phyloP scores from a whole-genome alignment of 2,329 filamentous ascomycete genomes.

The Teratosphaeria epicoccoides region DNA sequence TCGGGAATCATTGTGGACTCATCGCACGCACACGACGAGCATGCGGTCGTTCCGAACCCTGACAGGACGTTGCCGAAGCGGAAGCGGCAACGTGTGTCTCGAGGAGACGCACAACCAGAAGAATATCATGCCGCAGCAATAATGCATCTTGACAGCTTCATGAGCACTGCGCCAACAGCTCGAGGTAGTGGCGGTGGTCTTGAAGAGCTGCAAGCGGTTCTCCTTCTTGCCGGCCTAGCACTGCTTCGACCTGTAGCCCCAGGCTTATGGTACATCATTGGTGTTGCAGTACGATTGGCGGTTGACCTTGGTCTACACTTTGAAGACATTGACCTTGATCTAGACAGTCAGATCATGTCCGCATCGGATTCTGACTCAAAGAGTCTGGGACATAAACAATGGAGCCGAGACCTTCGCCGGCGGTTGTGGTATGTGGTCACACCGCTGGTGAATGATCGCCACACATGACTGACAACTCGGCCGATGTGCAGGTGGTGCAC shows the following conservation, averaged over 20 bases:
- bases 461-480: not conserved
- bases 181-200: constrained; percentile 75
- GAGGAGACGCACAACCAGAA: constrained; percentile 60
- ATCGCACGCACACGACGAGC: constrained; percentile 23
- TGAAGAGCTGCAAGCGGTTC: constrained; percentile 86
- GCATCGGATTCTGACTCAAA: not conserved
- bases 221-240: constrained; percentile 83
- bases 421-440: constrained; percentile 59
- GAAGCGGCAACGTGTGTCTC: constrained; percentile 42
- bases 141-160: constrained; percentile 76
- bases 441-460: not conserved
- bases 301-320: constrained; percentile 88
- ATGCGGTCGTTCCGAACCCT: constrained; percentile 22
- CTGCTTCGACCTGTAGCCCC: constrained; percentile 83
- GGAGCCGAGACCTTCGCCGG: constrained; percentile 73
- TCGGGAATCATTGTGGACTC: constrained; percentile 75
- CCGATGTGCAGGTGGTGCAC: constrained; percentile 58
- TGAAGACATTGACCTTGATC: constrained; percentile 60
- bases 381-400: constrained; percentile 57
- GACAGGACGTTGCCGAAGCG: constrained; percentile 20
- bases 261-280: constrained; percentile 94
- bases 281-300: constrained; percentile 79
- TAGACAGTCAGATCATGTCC: constrained; percentile 36
- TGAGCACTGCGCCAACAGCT: constrained; percentile 52
- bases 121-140: constrained; percentile 95